phyloP scores from a whole-genome alignment of 108 stramenopile species.

The Craspedostauros australis region DNA sequence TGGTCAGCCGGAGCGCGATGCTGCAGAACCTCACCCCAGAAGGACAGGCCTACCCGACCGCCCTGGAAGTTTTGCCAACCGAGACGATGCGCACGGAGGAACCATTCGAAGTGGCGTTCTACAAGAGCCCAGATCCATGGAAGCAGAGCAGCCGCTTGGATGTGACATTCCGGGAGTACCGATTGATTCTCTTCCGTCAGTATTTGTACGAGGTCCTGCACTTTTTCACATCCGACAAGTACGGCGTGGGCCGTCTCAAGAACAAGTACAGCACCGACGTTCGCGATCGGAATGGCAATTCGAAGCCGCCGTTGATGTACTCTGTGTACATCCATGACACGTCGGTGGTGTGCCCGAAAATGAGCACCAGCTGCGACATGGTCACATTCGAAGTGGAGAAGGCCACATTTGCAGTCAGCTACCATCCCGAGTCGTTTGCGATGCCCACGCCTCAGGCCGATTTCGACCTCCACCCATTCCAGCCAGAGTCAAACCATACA shows the following conservation, averaged over 20 bases:
- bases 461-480: too few species aligned
- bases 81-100: neutral
- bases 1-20: neutral
- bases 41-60: slow-evolving; percentile 43
- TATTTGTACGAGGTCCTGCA: slow-evolving; percentile 61
- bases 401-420: slow-evolving; percentile 23
- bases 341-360: slow-evolving; percentile 55
- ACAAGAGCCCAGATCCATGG: slow-evolving; percentile 19
- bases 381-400: slow-evolving; percentile 49
- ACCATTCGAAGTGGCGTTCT: slow-evolving; percentile 13
- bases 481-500: too few species aligned
- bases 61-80: slow-evolving; percentile 27
- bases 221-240: slow-evolving; percentile 48
- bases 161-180: slow-evolving; percentile 35
- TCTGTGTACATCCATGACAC: slow-evolving; percentile 36
- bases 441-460: too few species aligned
- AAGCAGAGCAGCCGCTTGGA: slow-evolving; percentile 19
- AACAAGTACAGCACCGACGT: slow-evolving; percentile 19
- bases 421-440: slow-evolving; percentile 20
- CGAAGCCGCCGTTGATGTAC: slow-evolving; percentile 21
- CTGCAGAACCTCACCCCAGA: slow-evolving; percentile 37
- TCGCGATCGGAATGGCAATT: slow-evolving; percentile 14
- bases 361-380: slow-evolving; percentile 52
- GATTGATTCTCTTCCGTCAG: slow-evolving; percentile 45
- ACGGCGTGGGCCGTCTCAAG: slow-evolving; percentile 49